phyloP scores from a whole-genome alignment of 2,329 filamentous ascomycete genomes.

The Parascedosporium putredinis region DNA sequence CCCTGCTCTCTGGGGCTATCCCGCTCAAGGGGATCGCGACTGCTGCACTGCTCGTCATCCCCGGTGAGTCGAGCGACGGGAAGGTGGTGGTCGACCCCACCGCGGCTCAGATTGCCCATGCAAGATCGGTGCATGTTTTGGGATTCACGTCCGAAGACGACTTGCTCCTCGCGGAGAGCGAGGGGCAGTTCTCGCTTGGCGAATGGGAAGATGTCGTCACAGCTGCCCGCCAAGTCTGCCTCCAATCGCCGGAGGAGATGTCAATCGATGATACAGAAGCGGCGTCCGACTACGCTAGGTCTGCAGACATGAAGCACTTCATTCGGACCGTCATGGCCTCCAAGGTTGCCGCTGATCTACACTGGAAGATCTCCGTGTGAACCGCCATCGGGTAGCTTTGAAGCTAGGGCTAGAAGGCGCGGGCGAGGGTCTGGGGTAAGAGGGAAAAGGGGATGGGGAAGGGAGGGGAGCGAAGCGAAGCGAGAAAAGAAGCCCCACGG shows the following conservation, averaged over 20 bases:
- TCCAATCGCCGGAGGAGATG: slow-evolving; percentile 23
- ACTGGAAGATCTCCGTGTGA: slow-evolving; percentile 41
- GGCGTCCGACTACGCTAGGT: slow-evolving; percentile 29
- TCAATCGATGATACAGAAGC: slow-evolving; percentile 33
- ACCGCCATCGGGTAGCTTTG: background rate
- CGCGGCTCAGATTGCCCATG: slow-evolving; percentile 47
- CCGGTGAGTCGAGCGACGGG: slow-evolving; percentile 26
- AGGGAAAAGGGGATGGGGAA: background rate
- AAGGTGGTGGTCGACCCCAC: slow-evolving; percentile 50
- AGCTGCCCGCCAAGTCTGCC: slow-evolving; percentile 57
- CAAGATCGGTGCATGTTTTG: slow-evolving; percentile 70
- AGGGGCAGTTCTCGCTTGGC: slow-evolving; percentile 64
- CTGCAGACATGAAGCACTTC: slow-evolving; percentile 46
- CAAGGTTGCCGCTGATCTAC: slow-evolving; percentile 41
- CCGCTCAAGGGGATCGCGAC: slow-evolving; percentile 66
- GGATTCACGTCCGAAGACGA: slow-evolving; percentile 67
- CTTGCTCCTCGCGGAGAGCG: slow-evolving; percentile 69
- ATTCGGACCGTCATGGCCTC: slow-evolving; percentile 50
- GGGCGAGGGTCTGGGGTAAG: background rate
- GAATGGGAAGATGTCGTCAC: slow-evolving; percentile 66
- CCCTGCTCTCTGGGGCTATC: slow-evolving; percentile 71
- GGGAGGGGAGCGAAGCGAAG: too few species aligned
- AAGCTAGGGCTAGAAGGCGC: background rate
- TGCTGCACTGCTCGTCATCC: slow-evolving; percentile 53
- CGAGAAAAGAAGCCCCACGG: too few species aligned